Evolutionary conservation across 169 alveolate species (phyloP).

Genomic region (Eimeria falciformis): DNA sequence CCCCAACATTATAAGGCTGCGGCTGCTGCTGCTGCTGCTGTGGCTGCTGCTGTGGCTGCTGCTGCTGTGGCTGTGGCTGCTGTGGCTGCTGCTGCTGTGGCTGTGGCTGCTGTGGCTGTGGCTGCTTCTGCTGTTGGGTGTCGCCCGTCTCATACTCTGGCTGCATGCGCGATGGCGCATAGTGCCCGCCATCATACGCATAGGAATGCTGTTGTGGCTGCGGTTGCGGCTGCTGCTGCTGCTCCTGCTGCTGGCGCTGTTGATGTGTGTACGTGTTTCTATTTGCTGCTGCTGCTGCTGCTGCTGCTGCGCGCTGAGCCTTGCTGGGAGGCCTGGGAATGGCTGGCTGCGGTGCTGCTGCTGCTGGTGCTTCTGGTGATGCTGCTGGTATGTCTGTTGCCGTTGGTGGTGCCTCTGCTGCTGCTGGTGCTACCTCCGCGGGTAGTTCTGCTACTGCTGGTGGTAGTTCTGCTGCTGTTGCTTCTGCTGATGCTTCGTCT

Average conservation of each 20-base stretch:
- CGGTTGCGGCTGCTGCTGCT: constrained; percentile 13
- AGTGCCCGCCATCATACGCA: too few species aligned
- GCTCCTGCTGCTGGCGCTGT: not conserved
- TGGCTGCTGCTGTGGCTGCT: constrained; percentile 6
- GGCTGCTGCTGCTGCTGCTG: constrained; percentile 44
- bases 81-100: constrained; percentile 15
- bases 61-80: constrained; percentile 24
- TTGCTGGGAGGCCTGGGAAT: not conserved
- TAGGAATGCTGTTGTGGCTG: constrained; percentile 31
- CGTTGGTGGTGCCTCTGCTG: not conserved
- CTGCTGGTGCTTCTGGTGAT: too few species aligned
- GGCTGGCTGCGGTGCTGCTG: not conserved
- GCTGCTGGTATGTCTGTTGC: too few species aligned
- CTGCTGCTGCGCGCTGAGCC: constrained; percentile 6
- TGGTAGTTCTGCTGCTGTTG: too few species aligned
- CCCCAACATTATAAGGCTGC: not conserved
- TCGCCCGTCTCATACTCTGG: not conserved
- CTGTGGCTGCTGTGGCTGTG: not conserved
- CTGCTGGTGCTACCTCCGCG: too few species aligned
- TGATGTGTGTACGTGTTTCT: not conserved
- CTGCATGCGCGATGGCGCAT: not conserved
- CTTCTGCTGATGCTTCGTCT: too few species aligned
- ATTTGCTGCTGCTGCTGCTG: constrained; percentile 2
- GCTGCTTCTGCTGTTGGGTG: not conserved
- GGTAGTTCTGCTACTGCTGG: too few species aligned